These are phyloP conservation scores for Fusarium ramigenum DNA, from an alignment of 2,329 filamentous ascomycete genomes.

Conservation along the genomic window DNA sequence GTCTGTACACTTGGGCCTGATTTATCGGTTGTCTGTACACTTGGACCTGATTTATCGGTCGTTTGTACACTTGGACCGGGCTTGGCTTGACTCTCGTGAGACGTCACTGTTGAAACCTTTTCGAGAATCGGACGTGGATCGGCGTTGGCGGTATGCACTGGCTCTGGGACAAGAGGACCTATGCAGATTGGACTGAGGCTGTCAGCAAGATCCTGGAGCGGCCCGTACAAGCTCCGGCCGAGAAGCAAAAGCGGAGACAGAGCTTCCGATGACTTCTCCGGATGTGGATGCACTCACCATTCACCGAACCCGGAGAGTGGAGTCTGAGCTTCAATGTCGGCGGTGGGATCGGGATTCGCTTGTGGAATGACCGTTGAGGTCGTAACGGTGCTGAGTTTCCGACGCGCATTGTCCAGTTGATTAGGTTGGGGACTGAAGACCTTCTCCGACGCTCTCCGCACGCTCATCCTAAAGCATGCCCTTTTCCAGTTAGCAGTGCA, in stretches of 20 bases:
- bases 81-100: neutral
- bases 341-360: constrained; percentile 1
- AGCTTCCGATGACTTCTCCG: neutral
- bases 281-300: constrained; percentile 37
- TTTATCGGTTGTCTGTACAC: neutral
- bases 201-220: constrained; percentile 1
- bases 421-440: constrained; percentile 34
- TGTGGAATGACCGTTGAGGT: constrained; percentile 33
- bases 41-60: neutral
- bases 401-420: constrained; percentile 40
- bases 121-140: constrained; percentile 30
- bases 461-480: constrained; percentile 30
- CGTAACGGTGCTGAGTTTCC: constrained; percentile 45
- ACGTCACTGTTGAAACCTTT: constrained; percentile 20
- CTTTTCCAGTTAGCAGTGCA: constrained; percentile 19
- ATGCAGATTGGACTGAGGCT: constrained; percentile 47
- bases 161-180: constrained; percentile 44
- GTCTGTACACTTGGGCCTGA: neutral
- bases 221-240: constrained; percentile 3
- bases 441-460: constrained; percentile 15
- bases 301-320: constrained; percentile 37
- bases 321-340: constrained; percentile 31
- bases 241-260: constrained; percentile 12
- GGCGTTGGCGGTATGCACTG: constrained; percentile 24
- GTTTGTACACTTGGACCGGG: neutral